Evolutionary conservation across 2,329 filamentous ascomycete genomes (phyloP).

Genomic region (Colletotrichum sp.): DNA sequence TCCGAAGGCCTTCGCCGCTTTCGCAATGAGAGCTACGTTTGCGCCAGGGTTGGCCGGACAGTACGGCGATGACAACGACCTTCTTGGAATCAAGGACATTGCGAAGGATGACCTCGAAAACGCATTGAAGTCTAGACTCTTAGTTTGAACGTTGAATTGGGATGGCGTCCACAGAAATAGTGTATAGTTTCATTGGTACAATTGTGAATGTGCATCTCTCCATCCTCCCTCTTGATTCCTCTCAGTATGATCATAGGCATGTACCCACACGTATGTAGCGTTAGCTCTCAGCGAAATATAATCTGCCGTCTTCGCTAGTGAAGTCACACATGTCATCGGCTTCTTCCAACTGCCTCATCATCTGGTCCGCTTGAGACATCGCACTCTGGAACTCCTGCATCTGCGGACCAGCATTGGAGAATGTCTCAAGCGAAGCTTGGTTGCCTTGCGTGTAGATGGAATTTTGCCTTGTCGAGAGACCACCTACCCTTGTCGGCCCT

Average conservation of each 20-base stretch:
- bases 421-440: background rate
- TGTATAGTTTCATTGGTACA: background rate
- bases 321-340: background rate
- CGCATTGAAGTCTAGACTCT: background rate
- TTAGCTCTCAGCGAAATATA: background rate
- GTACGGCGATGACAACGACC: background rate
- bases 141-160: background rate
- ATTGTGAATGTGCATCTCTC: background rate
- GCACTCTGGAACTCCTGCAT: background rate
- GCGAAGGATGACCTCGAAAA: background rate
- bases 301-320: background rate
- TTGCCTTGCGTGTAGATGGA: background rate
- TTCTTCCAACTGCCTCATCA: background rate
- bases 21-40: background rate
- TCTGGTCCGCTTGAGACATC: background rate
- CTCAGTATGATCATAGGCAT: background rate
- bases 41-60: background rate
- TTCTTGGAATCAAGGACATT: background rate
- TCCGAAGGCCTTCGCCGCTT: background rate
- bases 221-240: background rate
- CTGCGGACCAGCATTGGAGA: background rate
- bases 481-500: background rate
- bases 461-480: background rate
- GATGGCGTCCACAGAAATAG: background rate
- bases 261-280: background rate